Evolutionary conservation across 495 filamentous ascomycete genomes (phyloP), one percentile per base, ranked within the genome.

Genomic region (Talaromyces adpressus): DNA sequence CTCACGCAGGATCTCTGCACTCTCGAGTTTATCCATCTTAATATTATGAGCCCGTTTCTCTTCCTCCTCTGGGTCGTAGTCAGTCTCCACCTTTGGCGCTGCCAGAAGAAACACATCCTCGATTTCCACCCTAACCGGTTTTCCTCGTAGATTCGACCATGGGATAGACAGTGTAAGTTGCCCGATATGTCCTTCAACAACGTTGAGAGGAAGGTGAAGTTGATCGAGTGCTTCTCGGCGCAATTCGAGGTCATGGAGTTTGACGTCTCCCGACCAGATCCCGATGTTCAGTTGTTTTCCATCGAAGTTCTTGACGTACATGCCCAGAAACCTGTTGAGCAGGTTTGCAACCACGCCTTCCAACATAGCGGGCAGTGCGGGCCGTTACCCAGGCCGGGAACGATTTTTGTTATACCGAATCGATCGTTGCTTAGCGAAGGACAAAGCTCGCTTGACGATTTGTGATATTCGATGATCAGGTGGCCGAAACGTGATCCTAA

Each of bases 301-400:
- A 73, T 98, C 93, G 71, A 98, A 98, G 75, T 98, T 98, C 82
- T 94, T 92, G 72, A 98, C 92, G 79, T 98, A 98, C 87, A 98
- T 97, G 79, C 95, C 95, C 85, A 98, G 77, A 77, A 98, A 97
- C 77, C 95, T 91, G 79, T 98, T 98, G 70, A 98, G 87, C 79
- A 98, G 81, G 74, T 92, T 95, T 67, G 94, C 91, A 65, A 87
- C 84, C 58, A 89, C 71, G 45, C 84, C 81, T 73, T 89, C 87
- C 70, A 89, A 81, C 87, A 89, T 89, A 62, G 51, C 79, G 76
- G 74, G 76, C 69, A 66, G 54, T 51, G 64, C 59, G 36, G 70
- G 70, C 75, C 76, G 71, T 77, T 53, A 67, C 71, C 77, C 73
- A 62, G 73, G 73, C 75, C 71, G 57, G 71, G 71, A 67, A 8